Percentiles rank a stretch among this genome's conserved stretches.
Conservation (phyloP, 2,329 filamentous ascomycete species). For the Pseudogymnoascus sp. region DNA sequence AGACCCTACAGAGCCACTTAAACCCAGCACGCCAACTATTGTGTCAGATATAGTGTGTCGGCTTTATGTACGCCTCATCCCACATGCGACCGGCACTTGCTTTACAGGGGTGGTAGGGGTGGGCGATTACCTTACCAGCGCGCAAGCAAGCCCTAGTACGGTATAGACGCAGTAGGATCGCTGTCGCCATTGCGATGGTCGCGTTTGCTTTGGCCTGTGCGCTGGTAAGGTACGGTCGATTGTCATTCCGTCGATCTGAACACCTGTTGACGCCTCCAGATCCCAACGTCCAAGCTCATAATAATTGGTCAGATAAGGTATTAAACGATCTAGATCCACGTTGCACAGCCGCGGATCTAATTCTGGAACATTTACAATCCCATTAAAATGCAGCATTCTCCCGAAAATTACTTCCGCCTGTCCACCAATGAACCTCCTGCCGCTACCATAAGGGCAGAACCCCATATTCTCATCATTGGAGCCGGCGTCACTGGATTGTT, state of each 20-base stretch:
- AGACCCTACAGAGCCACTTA: background rate
- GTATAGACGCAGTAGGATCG: too few relatives aligned
- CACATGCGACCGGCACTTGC: background rate
- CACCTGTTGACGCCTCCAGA: background rate
- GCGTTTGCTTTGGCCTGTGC: too few relatives aligned
- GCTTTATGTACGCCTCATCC: background rate
- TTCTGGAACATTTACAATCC: conserved; percentile 14
- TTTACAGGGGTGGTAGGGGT: background rate
- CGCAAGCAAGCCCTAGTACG: too few relatives aligned
- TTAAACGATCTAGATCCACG: background rate
- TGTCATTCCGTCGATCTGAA: too few relatives aligned
- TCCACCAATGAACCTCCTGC: background rate
- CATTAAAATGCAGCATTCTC: background rate
- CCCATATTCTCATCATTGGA: conserved; percentile 27
- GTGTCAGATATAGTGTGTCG: background rate
- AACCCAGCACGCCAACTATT: background rate
- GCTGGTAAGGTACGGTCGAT: too few relatives aligned
- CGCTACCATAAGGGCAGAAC: background rate
- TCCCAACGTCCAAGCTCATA: background rate
- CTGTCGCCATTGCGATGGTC: too few relatives aligned
- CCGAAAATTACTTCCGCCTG: background rate
- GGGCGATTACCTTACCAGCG: background rate
- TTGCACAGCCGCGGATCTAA: background rate
- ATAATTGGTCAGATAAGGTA: background rate
- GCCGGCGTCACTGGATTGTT: conserved; percentile 29